Evolutionary conservation across 2,329 filamentous ascomycete genomes (phyloP).

Genomic region (Monilinia fructigena): DNA sequence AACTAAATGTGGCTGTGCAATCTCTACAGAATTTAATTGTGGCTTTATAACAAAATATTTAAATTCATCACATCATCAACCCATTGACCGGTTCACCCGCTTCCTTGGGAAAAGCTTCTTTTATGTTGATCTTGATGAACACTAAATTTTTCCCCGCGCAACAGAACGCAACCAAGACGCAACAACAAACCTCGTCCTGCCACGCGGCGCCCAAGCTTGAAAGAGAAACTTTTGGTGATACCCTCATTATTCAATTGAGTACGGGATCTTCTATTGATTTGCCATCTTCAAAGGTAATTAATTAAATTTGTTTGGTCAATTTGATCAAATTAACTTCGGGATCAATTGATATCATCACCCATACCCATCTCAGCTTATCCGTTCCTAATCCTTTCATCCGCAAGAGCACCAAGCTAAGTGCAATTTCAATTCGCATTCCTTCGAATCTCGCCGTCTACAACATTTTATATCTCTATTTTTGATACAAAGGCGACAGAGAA

Average conservation of each 20-base stretch:
- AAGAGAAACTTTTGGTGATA: slow-evolving; percentile 1
- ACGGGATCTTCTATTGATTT: slow-evolving; percentile 14
- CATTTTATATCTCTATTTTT: background rate
- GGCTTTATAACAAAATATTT: background rate
- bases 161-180: background rate
- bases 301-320: slow-evolving; percentile 4
- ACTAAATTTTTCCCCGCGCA: slow-evolving; percentile 17
- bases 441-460: slow-evolving; percentile 8
- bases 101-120: slow-evolving; percentile 16
- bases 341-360: slow-evolving; percentile 4
- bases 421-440: slow-evolving; percentile 17
- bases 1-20: background rate
- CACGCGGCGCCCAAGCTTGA: slow-evolving; percentile 21
- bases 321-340: background rate
- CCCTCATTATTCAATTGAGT: slow-evolving; percentile 8
- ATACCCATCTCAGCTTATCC: slow-evolving; percentile 16
- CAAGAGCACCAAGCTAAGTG: slow-evolving; percentile 17
- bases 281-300: slow-evolving; percentile 12
- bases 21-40: background rate
- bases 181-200: slow-evolving; percentile 21
- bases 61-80: background rate
- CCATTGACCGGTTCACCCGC: background rate
- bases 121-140: slow-evolving; percentile 8
- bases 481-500: slow-evolving; percentile 6
- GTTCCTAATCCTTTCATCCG: slow-evolving; percentile 17